Conservation (phyloP, 2,329 filamentous ascomycete species). For the Apiospora pterosperma region DNA sequence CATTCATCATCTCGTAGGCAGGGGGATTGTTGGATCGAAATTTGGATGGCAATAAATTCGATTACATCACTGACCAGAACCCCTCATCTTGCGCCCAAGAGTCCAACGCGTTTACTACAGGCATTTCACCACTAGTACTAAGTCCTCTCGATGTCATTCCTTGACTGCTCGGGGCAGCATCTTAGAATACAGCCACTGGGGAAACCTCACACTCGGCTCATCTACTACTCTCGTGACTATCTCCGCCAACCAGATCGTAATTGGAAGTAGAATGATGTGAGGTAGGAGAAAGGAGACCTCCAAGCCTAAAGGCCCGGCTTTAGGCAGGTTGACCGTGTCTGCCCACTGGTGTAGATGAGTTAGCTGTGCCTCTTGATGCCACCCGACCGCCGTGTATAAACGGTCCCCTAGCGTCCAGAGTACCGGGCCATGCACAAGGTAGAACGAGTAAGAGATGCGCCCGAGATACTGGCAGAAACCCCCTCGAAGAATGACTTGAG, state of each 20-base stretch:
- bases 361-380: constrained; percentile 43
- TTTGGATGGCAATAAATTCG: too few species aligned
- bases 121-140: not conserved
- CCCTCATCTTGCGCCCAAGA: too few species aligned
- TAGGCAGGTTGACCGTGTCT: constrained; percentile 52
- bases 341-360: constrained; percentile 54
- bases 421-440: constrained; percentile 62
- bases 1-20: not conserved
- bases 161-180: not conserved
- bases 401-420: constrained; percentile 59
- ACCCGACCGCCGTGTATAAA: constrained; percentile 60
- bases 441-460: constrained; percentile 59
- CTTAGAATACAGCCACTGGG: constrained; percentile 50
- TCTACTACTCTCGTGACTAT: constrained; percentile 54
- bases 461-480: constrained; percentile 60
- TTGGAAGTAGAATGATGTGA: constrained; percentile 56
- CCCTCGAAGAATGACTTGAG: constrained; percentile 57
- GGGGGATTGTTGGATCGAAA: not conserved
- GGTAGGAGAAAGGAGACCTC: constrained; percentile 57
- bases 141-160: not conserved
- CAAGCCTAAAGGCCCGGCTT: constrained; percentile 54
- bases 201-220: constrained; percentile 56
- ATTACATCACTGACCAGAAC: too few species aligned
- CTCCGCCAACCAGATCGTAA: constrained; percentile 58
- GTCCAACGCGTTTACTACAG: too few species aligned